Evolutionary conservation across 108 stramenopile genomes (phyloP), one percentile per base, ranked within the genome.

Genomic region (Ochromonas danica): DNA sequence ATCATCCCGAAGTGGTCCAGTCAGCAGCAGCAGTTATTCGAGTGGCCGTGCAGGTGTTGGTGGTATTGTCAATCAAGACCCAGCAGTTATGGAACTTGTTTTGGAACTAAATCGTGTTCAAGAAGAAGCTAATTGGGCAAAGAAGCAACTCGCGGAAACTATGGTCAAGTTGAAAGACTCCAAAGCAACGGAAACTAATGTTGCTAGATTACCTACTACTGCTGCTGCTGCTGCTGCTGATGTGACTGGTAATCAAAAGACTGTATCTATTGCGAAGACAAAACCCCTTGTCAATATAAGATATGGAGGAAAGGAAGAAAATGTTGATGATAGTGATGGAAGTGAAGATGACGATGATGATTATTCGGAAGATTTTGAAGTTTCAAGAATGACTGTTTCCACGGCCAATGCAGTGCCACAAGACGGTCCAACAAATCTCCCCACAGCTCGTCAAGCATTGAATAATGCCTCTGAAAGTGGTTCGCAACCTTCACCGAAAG

Each of bases 401-500:
- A n/a, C n/a, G n/a, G n/a, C n/a, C 77, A 83, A 83, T 1, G 82
- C 96, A 28, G 95, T 96, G 6, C 83, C 92, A 1, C 87, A 92
- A 70, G 96, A 98, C 82, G 84, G 85, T 72, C 95, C 95, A 0
- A n/a, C n/a, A n/a, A n/a, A n/a, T n/a, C n/a, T n/a, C n/a, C 93
- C 90, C 75, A 93, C 96, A 43, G 80, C 33, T 81, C 90, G 38
- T 0, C 88, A 85, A 72, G 85, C 83, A 62, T 84, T 87, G 0
- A 82, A 83, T 61, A 81, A 83, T 33, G 80, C 82, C 0, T 81
- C 89, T 33, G 62, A 80, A 0, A 89, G 90, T 61, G 92, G 94
- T 57, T 88, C 95, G 43, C 95, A 98, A 81, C 97, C 97, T 17
- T 90, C 96, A 41, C 93, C 93, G 30, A 94, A 94, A 0, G 91